These are phyloP conservation scores for Phyllosticta capitalensis DNA, from an alignment of 2,329 filamentous ascomycete species.

Conservation along the genomic window DNA sequence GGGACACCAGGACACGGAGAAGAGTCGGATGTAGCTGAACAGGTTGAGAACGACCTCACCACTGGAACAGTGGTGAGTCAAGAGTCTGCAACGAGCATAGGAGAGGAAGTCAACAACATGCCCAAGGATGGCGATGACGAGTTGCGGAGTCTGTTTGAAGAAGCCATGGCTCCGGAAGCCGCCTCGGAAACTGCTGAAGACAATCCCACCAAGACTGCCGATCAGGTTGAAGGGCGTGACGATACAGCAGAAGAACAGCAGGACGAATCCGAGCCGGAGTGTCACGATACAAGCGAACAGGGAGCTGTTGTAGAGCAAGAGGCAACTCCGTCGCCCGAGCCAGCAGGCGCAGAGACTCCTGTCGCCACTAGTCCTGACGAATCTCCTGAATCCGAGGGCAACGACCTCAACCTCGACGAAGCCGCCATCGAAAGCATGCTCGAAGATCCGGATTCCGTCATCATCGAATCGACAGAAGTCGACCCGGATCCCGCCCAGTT, in stretches of 20 bases:
- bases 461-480: neutral
- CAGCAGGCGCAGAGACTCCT: neutral
- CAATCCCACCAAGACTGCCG: neutral
- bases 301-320: neutral
- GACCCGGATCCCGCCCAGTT: neutral
- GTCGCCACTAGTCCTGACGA: neutral
- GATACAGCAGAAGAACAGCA: neutral
- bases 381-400: neutral
- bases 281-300: neutral
- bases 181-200: neutral
- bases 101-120: neutral
- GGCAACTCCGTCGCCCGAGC: neutral
- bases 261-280: neutral
- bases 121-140: neutral
- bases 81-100: neutral
- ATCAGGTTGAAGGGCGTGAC: neutral
- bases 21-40: neutral
- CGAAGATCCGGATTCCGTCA: neutral
- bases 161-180: neutral
- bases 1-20: neutral
- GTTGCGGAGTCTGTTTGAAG: neutral
- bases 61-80: neutral
- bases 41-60: neutral
- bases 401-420: neutral
- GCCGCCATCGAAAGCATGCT: neutral